Conservation (phyloP, 1,284 basidiomycete genomes). For the Coniophora puteana region DNA sequence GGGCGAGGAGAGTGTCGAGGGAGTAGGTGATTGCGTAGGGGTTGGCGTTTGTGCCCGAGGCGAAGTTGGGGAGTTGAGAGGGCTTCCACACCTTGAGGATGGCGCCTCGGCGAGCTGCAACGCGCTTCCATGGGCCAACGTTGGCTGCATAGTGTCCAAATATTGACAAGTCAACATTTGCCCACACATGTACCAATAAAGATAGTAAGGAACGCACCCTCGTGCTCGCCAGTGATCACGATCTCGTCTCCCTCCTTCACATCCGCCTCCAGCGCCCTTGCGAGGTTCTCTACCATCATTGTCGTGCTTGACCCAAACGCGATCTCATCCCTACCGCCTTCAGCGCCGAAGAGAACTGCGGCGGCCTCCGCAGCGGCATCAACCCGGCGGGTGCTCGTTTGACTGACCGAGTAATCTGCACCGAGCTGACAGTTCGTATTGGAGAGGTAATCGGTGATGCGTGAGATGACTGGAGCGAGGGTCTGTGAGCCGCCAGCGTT, state of each 20-base stretch:
- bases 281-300: slow-evolving; percentile 60
- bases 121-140: slow-evolving; percentile 72
- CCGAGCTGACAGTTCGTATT: slow-evolving; percentile 74
- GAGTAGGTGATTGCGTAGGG: slow-evolving; percentile 62
- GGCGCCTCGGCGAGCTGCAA: slow-evolving; percentile 57
- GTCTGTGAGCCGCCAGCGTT: slow-evolving; percentile 80
- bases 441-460: slow-evolving; percentile 62
- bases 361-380: slow-evolving; percentile 48
- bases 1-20: slow-evolving; percentile 53
- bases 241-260: slow-evolving; percentile 64
- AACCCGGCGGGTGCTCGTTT: slow-evolving; percentile 49
- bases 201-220: slow-evolving; percentile 45
- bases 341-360: slow-evolving; percentile 61
- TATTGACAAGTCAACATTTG: background rate
- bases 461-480: slow-evolving; percentile 47
- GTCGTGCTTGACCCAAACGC: slow-evolving; percentile 69
- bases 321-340: slow-evolving; percentile 55
- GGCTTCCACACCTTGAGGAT: slow-evolving; percentile 59
- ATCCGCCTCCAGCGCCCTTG: slow-evolving; percentile 52
- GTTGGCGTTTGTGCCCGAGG: slow-evolving; percentile 47
- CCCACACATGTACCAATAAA: too few species aligned
- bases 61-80: too few species aligned
- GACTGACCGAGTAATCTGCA: slow-evolving; percentile 60
- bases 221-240: slow-evolving; percentile 73
- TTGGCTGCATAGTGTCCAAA: slow-evolving; percentile 48